Conservation (phyloP, 331 rosid species). For the Dryas integrifolia region DNA sequence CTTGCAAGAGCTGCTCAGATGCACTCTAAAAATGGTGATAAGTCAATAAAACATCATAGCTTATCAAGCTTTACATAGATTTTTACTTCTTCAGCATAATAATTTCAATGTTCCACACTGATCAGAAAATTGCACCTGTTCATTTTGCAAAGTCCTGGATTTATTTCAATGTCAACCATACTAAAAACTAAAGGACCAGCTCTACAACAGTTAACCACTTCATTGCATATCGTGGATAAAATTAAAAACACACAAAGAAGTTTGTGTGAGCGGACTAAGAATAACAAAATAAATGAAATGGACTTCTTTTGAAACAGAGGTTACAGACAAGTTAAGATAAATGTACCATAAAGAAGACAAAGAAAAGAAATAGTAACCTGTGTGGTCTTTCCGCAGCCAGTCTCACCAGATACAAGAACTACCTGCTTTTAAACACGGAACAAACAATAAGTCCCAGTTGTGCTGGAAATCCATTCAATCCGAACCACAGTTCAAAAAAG, state of each 20-base stretch:
- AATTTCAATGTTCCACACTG: too few species aligned
- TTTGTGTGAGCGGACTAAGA: conserved; percentile 9
- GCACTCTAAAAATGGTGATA: neutral
- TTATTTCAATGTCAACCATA: neutral
- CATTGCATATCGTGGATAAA: neutral
- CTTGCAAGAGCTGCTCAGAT: neutral
- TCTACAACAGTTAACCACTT: conserved; percentile 4
- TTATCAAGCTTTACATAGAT: neutral
- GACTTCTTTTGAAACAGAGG: neutral
- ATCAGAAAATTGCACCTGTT: too few species aligned
- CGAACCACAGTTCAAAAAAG: conserved; percentile 12
- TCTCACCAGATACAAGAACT: conserved; percentile 81
- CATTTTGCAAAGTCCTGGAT: neutral
- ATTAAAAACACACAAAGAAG: neutral
- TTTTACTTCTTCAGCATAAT: too few species aligned
- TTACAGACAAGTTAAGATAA: conserved; percentile 17
- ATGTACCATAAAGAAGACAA: conserved; percentile 37
- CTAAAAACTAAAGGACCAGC: neutral
- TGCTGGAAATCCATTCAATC: conserved; percentile 23
- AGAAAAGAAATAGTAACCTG: conserved; percentile 68
- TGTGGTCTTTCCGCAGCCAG: conserved; percentile 98
- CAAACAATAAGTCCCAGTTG: conserved; percentile 30
- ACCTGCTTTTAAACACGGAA: conserved; percentile 61
- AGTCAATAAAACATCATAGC: neutral
- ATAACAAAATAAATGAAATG: conserved; percentile 5